Percentiles rank a stretch among this genome's conserved stretches.
Conservation (phyloP, 306 rosid genomes). For the Vigna nakashimae region DNA sequence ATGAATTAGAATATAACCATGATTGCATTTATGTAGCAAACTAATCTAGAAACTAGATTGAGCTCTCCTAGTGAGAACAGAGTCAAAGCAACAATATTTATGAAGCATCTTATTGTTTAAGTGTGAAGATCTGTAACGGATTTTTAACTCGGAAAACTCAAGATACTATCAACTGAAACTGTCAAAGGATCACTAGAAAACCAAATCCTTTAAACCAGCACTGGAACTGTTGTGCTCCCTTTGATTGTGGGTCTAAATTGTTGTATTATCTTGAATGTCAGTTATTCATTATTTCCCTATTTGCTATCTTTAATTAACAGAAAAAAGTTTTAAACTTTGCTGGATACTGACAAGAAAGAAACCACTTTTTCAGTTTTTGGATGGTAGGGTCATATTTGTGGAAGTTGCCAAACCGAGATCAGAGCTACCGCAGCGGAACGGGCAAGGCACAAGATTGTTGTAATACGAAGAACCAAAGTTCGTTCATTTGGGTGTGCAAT, state of each 20-base stretch:
- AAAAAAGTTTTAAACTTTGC: constrained; percentile 7
- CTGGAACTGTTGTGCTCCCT: constrained; percentile 8
- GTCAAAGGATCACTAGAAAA: not conserved
- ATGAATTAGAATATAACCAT: not conserved
- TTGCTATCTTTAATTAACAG: not conserved
- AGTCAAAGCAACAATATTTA: not conserved
- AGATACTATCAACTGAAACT: not conserved
- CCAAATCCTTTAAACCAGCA: not conserved
- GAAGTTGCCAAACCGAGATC: constrained; percentile 87
- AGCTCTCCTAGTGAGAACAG: constrained; percentile 15
- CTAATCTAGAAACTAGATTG: constrained; percentile 20
- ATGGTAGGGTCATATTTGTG: constrained; percentile 95
- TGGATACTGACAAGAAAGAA: constrained; percentile 42
- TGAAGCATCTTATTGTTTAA: constrained; percentile 11
- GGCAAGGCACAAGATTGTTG: constrained; percentile 48
- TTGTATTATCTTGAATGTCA: not conserved
- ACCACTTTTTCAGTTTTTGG: constrained; percentile 69
- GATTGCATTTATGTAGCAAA: not conserved
- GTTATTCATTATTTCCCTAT: not conserved
- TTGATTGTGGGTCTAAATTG: not conserved
- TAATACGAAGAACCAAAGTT: constrained; percentile 31
- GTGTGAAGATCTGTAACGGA: constrained; percentile 9
- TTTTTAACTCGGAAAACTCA: not conserved
- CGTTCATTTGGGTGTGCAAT: not conserved
- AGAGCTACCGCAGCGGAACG: constrained; percentile 54